Evolutionary conservation across 1,139 yeast genomes (phyloP).

Genomic region (Geotrichum carabidarum): DNA sequence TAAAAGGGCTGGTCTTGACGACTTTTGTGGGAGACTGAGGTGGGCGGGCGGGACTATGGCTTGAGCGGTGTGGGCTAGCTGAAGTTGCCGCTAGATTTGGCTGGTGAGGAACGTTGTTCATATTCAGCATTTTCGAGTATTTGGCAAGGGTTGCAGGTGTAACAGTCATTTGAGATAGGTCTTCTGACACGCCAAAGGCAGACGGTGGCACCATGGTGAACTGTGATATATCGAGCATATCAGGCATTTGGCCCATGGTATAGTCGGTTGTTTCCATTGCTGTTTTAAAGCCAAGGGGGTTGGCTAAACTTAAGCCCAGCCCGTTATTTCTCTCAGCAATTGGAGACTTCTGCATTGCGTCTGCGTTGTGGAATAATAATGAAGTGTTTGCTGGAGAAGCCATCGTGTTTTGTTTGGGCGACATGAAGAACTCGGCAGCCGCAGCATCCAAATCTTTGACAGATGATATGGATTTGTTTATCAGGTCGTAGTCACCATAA

Average conservation of each 20-base stretch:
- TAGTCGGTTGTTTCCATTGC: not conserved
- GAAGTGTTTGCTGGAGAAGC: constrained; percentile 14
- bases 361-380: constrained; percentile 6
- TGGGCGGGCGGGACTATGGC: constrained; percentile 11
- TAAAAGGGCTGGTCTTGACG: constrained; percentile 14
- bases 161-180: constrained; percentile 22
- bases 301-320: constrained; percentile 12
- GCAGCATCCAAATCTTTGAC: constrained; percentile 16
- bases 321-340: constrained; percentile 1
- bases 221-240: constrained; percentile 14
- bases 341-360: constrained; percentile 4
- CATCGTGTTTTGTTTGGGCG: constrained; percentile 16
- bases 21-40: constrained; percentile 18
- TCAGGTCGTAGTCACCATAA: constrained; percentile 11
- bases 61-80: constrained; percentile 12
- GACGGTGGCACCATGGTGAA: constrained; percentile 14
- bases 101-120: constrained; percentile 14
- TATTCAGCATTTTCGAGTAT: constrained; percentile 26
- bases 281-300: constrained; percentile 1
- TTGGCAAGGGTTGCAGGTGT: constrained; percentile 32
- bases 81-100: constrained; percentile 5
- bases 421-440: constrained; percentile 17
- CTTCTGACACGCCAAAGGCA: constrained; percentile 18
- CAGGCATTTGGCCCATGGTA: not conserved
- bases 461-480: constrained; percentile 2